Percentiles rank a stretch among this genome's conserved stretches.
phyloP scores from a whole-genome alignment of 2,329 filamentous ascomycete species.

The Xylariaceae sp. region DNA sequence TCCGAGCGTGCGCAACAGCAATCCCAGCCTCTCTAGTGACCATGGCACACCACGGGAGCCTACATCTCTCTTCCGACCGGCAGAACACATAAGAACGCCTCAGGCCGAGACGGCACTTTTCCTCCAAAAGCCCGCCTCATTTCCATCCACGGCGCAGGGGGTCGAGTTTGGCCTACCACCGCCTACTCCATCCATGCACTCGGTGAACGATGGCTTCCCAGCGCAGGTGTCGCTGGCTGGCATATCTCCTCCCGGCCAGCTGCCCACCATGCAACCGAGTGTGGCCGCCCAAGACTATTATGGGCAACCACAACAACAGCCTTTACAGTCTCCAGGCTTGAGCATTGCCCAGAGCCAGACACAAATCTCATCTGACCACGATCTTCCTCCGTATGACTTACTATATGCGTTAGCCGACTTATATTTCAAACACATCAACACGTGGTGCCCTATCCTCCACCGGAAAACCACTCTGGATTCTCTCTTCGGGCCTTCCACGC shows the following conservation, averaged over 20 bases:
- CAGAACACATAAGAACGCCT: conserved; percentile 57
- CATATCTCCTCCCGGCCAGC: conserved; percentile 47
- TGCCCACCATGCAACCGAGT: conserved; percentile 45
- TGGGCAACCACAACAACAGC: conserved; percentile 47
- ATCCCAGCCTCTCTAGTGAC: conserved; percentile 59
- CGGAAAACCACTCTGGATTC: conserved; percentile 80
- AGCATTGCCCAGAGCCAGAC: conserved; percentile 56
- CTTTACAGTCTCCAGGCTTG: conserved; percentile 64
- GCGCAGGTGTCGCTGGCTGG: conserved; percentile 50
- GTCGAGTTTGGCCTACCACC: conserved; percentile 58
- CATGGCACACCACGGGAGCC: conserved; percentile 61
- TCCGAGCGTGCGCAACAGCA: conserved; percentile 55
- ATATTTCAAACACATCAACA: conserved; percentile 81
- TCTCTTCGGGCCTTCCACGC: conserved; percentile 75
- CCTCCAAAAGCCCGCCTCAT: conserved; percentile 62
- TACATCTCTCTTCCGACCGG: conserved; percentile 53
- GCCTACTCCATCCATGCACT: conserved; percentile 49
- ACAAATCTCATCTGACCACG: conserved; percentile 62
- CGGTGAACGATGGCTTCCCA: conserved; percentile 56
- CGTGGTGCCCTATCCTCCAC: conserved; percentile 90
- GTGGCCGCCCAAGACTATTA: conserved; percentile 58
- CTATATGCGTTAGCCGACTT: conserved; percentile 75
- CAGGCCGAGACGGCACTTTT: conserved; percentile 67
- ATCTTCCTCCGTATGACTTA: conserved; percentile 76
- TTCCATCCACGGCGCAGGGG: conserved; percentile 52